phyloP scores from a whole-genome alignment of 2,329 filamentous ascomycete species.

The Annulohypoxylon truncatum region DNA sequence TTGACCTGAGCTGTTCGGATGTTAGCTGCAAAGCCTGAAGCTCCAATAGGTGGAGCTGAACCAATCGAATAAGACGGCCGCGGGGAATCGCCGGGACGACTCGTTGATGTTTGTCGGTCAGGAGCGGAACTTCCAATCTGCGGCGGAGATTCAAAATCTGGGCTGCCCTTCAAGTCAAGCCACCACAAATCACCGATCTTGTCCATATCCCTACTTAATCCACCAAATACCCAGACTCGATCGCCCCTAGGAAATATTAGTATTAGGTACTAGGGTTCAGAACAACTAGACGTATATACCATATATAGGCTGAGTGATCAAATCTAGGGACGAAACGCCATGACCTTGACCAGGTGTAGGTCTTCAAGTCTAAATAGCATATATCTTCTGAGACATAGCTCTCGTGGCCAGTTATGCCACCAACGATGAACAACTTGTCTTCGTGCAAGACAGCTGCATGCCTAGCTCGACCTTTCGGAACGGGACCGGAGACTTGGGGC shows the following conservation, averaged over 20 bases:
- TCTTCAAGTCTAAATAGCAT: conserved; percentile 95
- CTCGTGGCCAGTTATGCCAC: conserved; percentile 93
- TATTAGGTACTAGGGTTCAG: neutral
- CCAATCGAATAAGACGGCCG: conserved; percentile 64
- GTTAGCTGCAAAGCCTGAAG: conserved; percentile 75
- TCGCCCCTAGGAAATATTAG: conserved; percentile 65
- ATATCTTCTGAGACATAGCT: conserved; percentile 95
- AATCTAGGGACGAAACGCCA: conserved; percentile 97
- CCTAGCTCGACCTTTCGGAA: conserved; percentile 89
- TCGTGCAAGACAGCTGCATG: conserved; percentile 96
- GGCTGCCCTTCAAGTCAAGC: conserved; percentile 92
- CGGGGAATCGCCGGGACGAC: conserved; percentile 61
- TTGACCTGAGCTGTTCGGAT: conserved; percentile 75
- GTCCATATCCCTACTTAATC: conserved; percentile 95
- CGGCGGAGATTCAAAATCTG: conserved; percentile 81
- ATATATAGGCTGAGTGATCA: conserved; percentile 95
- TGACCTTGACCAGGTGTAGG: conserved; percentile 95
- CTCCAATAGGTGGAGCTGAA: conserved; percentile 63
- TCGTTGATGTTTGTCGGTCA: conserved; percentile 58
- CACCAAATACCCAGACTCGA: conserved; percentile 95
- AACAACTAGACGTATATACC: conserved; percentile 56
- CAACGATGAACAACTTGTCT: conserved; percentile 95
- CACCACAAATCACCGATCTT: conserved; percentile 97
- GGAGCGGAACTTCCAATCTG: conserved; percentile 59
- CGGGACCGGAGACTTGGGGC: conserved; percentile 83